Base-by-base conservation (phyloP, 306 rosid species). In the Cercis canadensis region DNA sequence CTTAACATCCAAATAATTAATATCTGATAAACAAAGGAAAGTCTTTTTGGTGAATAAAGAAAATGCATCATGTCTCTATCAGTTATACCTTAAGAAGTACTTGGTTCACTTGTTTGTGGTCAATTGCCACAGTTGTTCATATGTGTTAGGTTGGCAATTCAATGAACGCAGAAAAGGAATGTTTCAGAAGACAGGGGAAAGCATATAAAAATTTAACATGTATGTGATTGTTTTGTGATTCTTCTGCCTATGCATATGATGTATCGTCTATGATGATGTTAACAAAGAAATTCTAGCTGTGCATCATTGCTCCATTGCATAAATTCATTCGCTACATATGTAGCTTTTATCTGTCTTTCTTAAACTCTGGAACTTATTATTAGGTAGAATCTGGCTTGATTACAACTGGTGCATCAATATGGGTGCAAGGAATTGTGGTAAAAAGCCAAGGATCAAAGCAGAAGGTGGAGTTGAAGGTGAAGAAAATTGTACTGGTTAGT, bases 381-480 rank as follows among this genome's bases (percentile, higher is more conserved):
- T 79, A 90, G 96, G 96, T 87, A 51, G 97, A 90, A 80, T 80
- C 94, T 56, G 94, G 92, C 55, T 79, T 47, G 63, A 75, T 88
- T 40, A 65, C 97, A 7, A 93, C 97, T 40, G 97, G 98, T 81
- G 97, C 98, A 3, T 90, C 98, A 11, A 63, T 93, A 19, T 90
- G 94, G 89, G 96, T 87, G 86, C 90, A 87, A 86, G 98, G 96
- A 51, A 72, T 84, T 51, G 73, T 90, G 78, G 90, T 85, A 63
- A 62, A 86, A 69, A 93, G 98, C 74, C 94, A 85, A 73, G 98
- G 98, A 37, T 79, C 98, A 58, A 90, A 90, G 62, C 98, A 90
- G 80, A 90, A 89, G 51, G 90, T 93, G 80, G 98, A 93, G 82
- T 71, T 93, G 89, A 93, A 93, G 83, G 86, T 90, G 74, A 77